A percentile compares a stretch with the other conserved stretches of the same genome.
Evolutionary conservation across 208 protist species (phyloP).

Genomic region (Trypanosoma lewisi): DNA sequence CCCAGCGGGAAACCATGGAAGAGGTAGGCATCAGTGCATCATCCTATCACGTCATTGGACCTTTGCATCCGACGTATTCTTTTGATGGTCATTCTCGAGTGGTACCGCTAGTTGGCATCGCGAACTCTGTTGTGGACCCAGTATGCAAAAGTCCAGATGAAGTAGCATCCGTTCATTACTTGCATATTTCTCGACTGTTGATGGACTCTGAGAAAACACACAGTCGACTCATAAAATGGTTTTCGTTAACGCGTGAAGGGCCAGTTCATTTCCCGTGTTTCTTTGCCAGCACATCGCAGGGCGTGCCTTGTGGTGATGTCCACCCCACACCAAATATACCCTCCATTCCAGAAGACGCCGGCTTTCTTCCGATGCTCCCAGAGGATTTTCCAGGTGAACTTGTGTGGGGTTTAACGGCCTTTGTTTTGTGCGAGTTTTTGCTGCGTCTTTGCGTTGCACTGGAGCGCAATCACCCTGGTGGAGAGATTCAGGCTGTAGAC

Average conservation of each 20-base stretch:
- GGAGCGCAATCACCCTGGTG: constrained; percentile 16
- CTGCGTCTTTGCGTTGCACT: constrained; percentile 45
- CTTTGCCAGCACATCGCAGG: constrained; percentile 59
- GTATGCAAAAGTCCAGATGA: constrained; percentile 59
- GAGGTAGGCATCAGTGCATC: constrained; percentile 61
- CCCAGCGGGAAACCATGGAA: constrained; percentile 75
- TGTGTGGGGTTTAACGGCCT: constrained; percentile 82
- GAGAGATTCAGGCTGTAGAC: constrained; percentile 2
- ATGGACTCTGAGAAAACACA: constrained; percentile 50
- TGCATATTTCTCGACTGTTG: constrained; percentile 72
- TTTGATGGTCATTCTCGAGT: constrained; percentile 28
- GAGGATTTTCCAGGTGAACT: constrained; percentile 75
- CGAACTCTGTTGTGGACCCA: constrained; percentile 31
- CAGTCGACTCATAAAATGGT: constrained; percentile 51
- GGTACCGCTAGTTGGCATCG: constrained; percentile 62
- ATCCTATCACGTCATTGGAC: constrained; percentile 51
- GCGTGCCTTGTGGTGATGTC: constrained; percentile 21
- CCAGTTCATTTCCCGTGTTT: constrained; percentile 81
- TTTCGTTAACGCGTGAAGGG: constrained; percentile 20
- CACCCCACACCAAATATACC: constrained; percentile 21
- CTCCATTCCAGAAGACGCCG: constrained; percentile 38
- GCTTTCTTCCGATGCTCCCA: constrained; percentile 48
- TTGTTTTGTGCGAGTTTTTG: constrained; percentile 72
- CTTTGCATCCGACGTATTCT: constrained; percentile 48
- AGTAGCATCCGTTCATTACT: constrained; percentile 79